These are phyloP conservation scores for Micractinium conductrix DNA, from an alignment of 139 green algal species.

Conservation along the genomic window DNA sequence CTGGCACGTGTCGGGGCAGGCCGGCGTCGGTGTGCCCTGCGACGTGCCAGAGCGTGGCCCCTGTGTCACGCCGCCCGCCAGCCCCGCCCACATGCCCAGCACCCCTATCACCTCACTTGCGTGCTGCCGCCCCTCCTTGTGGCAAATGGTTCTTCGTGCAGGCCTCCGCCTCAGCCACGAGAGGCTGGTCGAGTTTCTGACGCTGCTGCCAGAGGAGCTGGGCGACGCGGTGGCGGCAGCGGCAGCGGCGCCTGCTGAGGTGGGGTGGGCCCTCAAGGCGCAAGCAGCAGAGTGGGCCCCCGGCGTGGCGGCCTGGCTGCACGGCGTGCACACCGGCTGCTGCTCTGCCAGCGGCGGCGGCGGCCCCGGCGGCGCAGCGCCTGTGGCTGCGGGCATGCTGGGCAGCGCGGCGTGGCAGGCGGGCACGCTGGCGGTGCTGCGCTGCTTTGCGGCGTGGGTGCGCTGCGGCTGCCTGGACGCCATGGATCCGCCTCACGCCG, in stretches of 20 bases:
- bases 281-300: slow-evolving; percentile 11
- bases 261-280: slow-evolving; percentile 9
- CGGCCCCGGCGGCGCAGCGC: not conserved
- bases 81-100: too few species aligned
- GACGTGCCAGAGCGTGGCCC: too few species aligned
- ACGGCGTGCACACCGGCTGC: slow-evolving; percentile 11
- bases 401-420: not conserved
- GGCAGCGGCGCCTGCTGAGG: not conserved
- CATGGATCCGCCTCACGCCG: not conserved
- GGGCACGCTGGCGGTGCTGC: slow-evolving; percentile 13
- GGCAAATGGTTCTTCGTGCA: too few species aligned
- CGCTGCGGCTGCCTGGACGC: slow-evolving; percentile 32
- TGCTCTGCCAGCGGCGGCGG: not conserved
- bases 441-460: slow-evolving; percentile 36
- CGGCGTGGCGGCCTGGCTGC: slow-evolving; percentile 24
- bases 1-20: too few species aligned
- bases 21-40: too few species aligned
- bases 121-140: too few species aligned
- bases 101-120: too few species aligned
- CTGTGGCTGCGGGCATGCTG: not conserved
- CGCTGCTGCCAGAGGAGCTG: slow-evolving; percentile 34
- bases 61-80: too few species aligned
- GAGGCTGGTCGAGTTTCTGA: too few species aligned
- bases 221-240: slow-evolving; percentile 32
- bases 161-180: not conserved